Base-by-base conservation (phyloP, 2,329 filamentous ascomycete species). In the Davidsoniella eucalypti region DNA sequence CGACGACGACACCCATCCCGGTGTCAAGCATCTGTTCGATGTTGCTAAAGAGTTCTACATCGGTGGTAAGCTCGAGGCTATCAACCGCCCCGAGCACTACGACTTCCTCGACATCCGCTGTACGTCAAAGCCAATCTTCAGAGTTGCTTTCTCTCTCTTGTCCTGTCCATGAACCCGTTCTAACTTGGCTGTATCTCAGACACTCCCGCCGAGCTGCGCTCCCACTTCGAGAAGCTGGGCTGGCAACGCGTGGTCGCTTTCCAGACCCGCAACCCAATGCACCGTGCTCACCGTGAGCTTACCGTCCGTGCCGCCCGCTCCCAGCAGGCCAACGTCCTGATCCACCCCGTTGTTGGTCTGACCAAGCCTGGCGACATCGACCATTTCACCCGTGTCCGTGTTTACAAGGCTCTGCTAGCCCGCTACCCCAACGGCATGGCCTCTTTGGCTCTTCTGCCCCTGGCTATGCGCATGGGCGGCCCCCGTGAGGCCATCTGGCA, bases 401-500 rank as follows among this genome's bases (percentile, higher is more conserved):
- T 95, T 61, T 98, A 98, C 78, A 86, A 96, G 76, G 90, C 92
- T 41, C 80, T 98, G 50, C 78, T 98, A 57, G 87, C 90, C 58
- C 80, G 92, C 63, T 98, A 98, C 71, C 92, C 92, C 67, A 98
- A 96, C 68, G 92, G 92, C 62, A 98, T 98, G 92, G 92, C 92
- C 53, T 87, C 93, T 38, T 79, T 98, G 57, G 90, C 87, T 67
- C 85, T 98, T 40, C 77, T 98, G 50, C 88, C 88, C 53, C 76
- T 98, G 56, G 92, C 92, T 61, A 98, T 98, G 92, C 84, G 92
- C 64, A 98, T 98, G 92, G 92, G 87, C 63, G 92, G 92, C 60
- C 92, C 92, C 56, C 86, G 92, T 58, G 92, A 98, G 73, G 92
- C 92, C 58, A 87, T 98, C 70, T 98, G 92, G 92, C 92, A 98